A percentile compares a stretch with the other conserved stretches of the same genome.
Conservation (phyloP, 139 green algal species). For the Nannochloris sp. region DNA sequence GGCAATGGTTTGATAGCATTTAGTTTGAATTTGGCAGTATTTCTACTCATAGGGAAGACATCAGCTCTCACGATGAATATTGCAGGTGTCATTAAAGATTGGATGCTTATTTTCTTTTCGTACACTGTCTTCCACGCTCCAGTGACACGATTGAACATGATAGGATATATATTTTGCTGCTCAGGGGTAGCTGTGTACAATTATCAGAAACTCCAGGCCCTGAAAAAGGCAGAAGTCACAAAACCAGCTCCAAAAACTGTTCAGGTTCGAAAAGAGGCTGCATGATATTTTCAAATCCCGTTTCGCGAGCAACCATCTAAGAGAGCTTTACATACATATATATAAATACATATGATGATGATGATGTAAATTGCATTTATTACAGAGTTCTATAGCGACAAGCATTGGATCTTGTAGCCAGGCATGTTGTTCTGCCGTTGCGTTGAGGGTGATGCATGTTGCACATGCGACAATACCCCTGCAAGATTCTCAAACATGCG, state of each 20-base stretch:
- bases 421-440: no score
- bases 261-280: neutral
- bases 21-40: slow-evolving; percentile 62
- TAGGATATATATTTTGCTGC: slow-evolving; percentile 64
- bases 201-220: slow-evolving; percentile 31
- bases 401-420: no score
- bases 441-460: neutral
- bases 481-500: no score
- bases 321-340: neutral
- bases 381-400: no score
- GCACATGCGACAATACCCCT: slow-evolving; percentile 1
- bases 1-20: slow-evolving; percentile 85
- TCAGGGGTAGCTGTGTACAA: slow-evolving; percentile 31
- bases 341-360: no score
- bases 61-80: slow-evolving; percentile 97
- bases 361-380: no score
- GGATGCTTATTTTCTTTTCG: slow-evolving; percentile 76
- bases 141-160: slow-evolving; percentile 77
- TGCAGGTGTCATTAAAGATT: slow-evolving; percentile 96
- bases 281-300: neutral
- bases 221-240: slow-evolving; percentile 15
- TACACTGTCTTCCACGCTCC: slow-evolving; percentile 76
- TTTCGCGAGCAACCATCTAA: neutral
- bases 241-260: slow-evolving; percentile 5
- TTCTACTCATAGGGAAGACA: slow-evolving; percentile 88